Percentiles rank a stretch among this genome's conserved stretches.
Evolutionary conservation across 1,284 basidiomycete genomes (phyloP).

Genomic region (Agaricales sp.): DNA sequence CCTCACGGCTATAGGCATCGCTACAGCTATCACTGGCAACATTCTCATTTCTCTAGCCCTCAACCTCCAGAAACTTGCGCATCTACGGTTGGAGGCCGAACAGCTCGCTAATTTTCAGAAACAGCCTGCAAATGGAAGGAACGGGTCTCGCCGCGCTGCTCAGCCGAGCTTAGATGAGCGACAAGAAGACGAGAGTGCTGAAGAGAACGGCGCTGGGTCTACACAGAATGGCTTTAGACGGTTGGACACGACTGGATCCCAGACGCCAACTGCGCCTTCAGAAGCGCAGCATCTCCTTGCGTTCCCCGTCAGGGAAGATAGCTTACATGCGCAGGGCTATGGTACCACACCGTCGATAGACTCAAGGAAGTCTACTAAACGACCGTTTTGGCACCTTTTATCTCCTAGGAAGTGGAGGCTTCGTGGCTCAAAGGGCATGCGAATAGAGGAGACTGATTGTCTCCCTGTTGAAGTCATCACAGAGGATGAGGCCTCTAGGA

Average conservation of each 20-base stretch:
- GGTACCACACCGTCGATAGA: background rate
- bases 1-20: slow-evolving; percentile 66
- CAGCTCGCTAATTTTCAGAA: slow-evolving; percentile 7
- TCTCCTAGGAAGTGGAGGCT: background rate
- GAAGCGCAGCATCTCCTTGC: background rate
- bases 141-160: slow-evolving; percentile 1
- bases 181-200: background rate
- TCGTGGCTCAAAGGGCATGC: background rate
- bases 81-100: slow-evolving; percentile 54
- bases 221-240: background rate
- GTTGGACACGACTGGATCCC: no score
- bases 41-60: slow-evolving; percentile 84
- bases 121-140: background rate
- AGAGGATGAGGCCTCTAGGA: slow-evolving; percentile 17
- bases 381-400: background rate
- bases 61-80: slow-evolving; percentile 88
- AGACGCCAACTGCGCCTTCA: no score
- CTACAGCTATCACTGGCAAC: slow-evolving; percentile 79
- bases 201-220: background rate
- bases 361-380: background rate
- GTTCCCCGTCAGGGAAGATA: background rate
- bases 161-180: slow-evolving; percentile 3
- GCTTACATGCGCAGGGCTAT: background rate
- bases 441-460: background rate
- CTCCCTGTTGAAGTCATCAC: slow-evolving; percentile 23